These are phyloP conservation scores for Neoarthrinium moseri DNA, from an alignment of 2,329 filamentous ascomycete species.

Conservation along the genomic window DNA sequence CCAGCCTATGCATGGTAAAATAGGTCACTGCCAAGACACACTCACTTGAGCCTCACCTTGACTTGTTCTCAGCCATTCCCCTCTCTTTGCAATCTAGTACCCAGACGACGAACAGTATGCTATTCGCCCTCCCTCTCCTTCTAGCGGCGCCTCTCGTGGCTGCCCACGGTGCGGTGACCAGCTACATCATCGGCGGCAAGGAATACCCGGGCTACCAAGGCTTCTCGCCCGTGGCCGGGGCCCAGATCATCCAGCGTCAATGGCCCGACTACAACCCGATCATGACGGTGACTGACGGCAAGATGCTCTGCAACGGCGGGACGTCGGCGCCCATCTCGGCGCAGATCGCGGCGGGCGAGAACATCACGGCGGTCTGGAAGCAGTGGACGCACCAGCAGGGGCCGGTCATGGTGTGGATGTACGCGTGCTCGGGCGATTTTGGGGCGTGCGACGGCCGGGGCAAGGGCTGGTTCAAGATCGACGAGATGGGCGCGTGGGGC, in stretches of 20 bases:
- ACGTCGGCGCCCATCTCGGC: constrained; percentile 43
- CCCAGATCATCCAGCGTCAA: constrained; percentile 55
- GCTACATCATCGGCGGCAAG: constrained; percentile 44
- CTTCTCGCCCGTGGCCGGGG: constrained; percentile 45
- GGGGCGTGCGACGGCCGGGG: constrained; percentile 48
- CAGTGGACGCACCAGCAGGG: constrained; percentile 61
- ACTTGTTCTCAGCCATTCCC: no score
- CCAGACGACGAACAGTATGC: no score
- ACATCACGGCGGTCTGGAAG: constrained; percentile 48
- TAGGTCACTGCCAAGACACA: no score
- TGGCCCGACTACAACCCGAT: constrained; percentile 58
- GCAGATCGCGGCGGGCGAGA: constrained; percentile 43
- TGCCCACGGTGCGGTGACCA: constrained; percentile 39
- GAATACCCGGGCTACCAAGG: constrained; percentile 45
- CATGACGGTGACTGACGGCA: constrained; percentile 43
- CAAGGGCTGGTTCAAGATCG: constrained; percentile 59
- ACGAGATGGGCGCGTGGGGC: constrained; percentile 49
- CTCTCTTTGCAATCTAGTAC: no score
- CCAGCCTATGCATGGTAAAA: no score
- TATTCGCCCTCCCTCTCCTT: no score
- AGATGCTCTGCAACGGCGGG: constrained; percentile 57
- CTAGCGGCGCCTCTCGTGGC: constrained; percentile 29
- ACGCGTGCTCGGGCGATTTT: constrained; percentile 50
- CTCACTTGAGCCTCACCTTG: no score
- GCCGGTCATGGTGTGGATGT: constrained; percentile 58